A percentile compares a stretch with the other conserved stretches of the same genome.
phyloP scores from a whole-genome alignment of 306 rosid genomes.

The Cucurbita maxima region DNA sequence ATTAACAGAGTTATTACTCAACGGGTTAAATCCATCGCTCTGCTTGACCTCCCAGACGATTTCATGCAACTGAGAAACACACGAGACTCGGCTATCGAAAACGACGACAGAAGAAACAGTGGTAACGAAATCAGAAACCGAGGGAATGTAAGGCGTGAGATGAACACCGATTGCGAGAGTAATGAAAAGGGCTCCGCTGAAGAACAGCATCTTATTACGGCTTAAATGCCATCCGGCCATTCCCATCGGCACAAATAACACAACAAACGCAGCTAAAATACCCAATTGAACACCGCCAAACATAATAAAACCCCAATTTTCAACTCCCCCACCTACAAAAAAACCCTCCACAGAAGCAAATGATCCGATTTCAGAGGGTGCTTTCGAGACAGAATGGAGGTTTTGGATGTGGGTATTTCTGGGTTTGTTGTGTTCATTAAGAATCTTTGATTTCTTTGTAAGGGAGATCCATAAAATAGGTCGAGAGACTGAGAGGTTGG shows the following conservation, averaged over 20 bases:
- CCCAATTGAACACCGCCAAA: conserved; percentile 71
- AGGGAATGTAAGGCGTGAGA: conserved; percentile 76
- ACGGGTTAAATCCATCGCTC: conserved; percentile 19
- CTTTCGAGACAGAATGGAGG: not conserved
- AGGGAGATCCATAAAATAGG: not conserved
- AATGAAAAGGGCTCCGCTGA: conserved; percentile 84
- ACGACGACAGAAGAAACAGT: conserved; percentile 54
- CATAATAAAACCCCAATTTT: conserved; percentile 23
- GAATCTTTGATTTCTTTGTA: not conserved
- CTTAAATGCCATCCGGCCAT: conserved; percentile 97
- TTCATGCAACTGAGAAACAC: conserved; percentile 62
- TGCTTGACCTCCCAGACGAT: conserved; percentile 46
- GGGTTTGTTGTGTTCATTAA: not conserved
- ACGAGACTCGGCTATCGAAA: conserved; percentile 52
- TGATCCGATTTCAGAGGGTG: not conserved
- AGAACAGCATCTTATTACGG: conserved; percentile 86
- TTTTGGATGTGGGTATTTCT: not conserved
- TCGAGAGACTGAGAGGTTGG: conserved; percentile 1
- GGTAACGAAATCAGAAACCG: conserved; percentile 49
- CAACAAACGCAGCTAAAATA: conserved; percentile 69
- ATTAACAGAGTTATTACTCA: conserved; percentile 31
- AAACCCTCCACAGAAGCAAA: not conserved
- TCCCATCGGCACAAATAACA: conserved; percentile 84
- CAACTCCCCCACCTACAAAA: not conserved
- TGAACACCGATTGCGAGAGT: conserved; percentile 91